These are phyloP conservation scores for Annulohypoxylon maeteangense DNA, from an alignment of 495 filamentous ascomycete genomes.

Conservation along the genomic window DNA sequence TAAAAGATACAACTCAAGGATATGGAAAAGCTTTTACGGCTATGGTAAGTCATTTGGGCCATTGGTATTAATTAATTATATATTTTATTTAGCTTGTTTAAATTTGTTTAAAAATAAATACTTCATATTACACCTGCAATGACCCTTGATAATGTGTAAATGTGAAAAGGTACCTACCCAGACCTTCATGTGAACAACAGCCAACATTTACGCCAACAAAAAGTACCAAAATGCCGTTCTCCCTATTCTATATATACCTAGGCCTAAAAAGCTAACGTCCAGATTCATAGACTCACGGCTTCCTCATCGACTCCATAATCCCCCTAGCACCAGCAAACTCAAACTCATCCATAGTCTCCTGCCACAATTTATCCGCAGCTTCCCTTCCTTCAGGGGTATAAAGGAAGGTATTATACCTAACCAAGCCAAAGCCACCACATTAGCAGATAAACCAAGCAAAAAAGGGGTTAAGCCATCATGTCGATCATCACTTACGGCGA, in stretches of 20 bases:
- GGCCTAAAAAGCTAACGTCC: neutral
- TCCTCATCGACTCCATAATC: conserved; percentile 47
- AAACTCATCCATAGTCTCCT: conserved; percentile 58
- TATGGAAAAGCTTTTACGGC: neutral
- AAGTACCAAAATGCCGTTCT: no score
- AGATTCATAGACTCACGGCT: neutral
- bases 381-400: conserved; percentile 55
- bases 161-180: no score
- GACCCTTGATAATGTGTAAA: no score
- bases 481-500: conserved; percentile 49
- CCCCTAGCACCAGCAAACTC: conserved; percentile 50
- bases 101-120: neutral
- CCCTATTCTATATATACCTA: neutral
- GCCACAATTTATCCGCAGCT: conserved; percentile 51
- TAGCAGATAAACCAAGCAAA: neutral
- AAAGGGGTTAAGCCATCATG: neutral
- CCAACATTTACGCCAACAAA: no score
- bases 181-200: no score
- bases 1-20: neutral
- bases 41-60: neutral
- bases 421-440: neutral
- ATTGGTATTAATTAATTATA: neutral
- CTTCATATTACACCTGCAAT: neutral
- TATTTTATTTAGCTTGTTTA: neutral
- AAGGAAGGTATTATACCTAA: conserved; percentile 35